A percentile compares a stretch with the other conserved stretches of the same genome.
phyloP scores from a whole-genome alignment of 768 basidiomycete species.

The Coprinellus micaceus region DNA sequence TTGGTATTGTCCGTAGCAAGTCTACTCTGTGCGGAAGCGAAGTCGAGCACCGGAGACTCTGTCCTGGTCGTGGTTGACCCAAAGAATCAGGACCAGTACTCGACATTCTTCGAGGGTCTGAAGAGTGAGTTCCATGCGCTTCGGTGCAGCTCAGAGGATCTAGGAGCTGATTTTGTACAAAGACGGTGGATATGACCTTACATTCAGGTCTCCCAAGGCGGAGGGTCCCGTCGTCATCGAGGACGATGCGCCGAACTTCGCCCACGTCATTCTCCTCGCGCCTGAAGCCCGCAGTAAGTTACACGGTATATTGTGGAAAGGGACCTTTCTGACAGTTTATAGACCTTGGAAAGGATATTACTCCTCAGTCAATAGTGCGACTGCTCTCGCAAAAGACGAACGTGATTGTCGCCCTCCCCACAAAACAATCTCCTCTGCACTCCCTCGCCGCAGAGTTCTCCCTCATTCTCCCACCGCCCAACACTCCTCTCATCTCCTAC shows the following conservation, averaged over 20 bases:
- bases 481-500: slow-evolving; percentile 80
- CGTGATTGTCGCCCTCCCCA: slow-evolving; percentile 77
- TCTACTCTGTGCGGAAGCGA: slow-evolving; percentile 40
- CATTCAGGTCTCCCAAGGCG: slow-evolving; percentile 82
- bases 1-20: slow-evolving; percentile 31
- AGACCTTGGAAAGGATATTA: slow-evolving; percentile 74
- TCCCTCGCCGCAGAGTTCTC: slow-evolving; percentile 90
- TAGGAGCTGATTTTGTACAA: slow-evolving; percentile 3
- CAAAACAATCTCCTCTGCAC: slow-evolving; percentile 68
- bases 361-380: slow-evolving; percentile 73
- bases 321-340: slow-evolving; percentile 6
- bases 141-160: neutral
- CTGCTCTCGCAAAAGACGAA: slow-evolving; percentile 73
- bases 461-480: slow-evolving; percentile 81
- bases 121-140: slow-evolving; percentile 45
- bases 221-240: slow-evolving; percentile 60
- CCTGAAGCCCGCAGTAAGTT: slow-evolving; percentile 82
- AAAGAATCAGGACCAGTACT: slow-evolving; percentile 65
- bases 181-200: slow-evolving; percentile 84
- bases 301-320: neutral
- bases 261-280: slow-evolving; percentile 84
- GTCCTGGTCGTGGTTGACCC: slow-evolving; percentile 86
- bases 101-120: slow-evolving; percentile 77
- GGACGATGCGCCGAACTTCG: slow-evolving; percentile 71
- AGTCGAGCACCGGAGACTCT: slow-evolving; percentile 76